These are phyloP conservation scores for Colletotrichum tropicicola DNA, from an alignment of 2,329 filamentous ascomycete genomes.

Conservation along the genomic window DNA sequence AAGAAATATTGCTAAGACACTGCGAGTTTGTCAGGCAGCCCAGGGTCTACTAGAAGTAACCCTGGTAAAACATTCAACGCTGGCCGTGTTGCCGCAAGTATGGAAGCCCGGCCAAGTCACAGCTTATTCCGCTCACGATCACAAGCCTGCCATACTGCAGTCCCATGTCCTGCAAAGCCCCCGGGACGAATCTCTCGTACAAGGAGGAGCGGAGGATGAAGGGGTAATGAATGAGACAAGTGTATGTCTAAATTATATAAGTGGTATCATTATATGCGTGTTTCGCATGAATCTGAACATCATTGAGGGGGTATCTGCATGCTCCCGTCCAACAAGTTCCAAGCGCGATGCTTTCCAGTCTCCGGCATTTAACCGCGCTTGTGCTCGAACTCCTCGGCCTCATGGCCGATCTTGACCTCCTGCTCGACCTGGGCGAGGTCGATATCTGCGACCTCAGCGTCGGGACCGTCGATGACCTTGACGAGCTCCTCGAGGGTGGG, in stretches of 20 bases:
- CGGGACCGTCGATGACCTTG: slow-evolving; percentile 72
- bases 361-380: slow-evolving; percentile 17
- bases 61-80: too few species aligned
- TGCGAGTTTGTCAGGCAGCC: too few species aligned
- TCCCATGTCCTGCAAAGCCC: too few species aligned
- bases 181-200: too few species aligned
- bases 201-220: too few species aligned
- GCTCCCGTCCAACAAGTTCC: neutral
- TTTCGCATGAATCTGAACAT: slow-evolving; percentile 9
- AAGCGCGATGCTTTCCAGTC: neutral
- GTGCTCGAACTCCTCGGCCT: slow-evolving; percentile 27
- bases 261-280: slow-evolving; percentile 9
- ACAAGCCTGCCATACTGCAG: too few species aligned
- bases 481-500: slow-evolving; percentile 73
- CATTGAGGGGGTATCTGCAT: slow-evolving; percentile 19
- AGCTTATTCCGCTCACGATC: too few species aligned
- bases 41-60: too few species aligned
- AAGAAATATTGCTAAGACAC: too few species aligned
- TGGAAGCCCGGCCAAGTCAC: too few species aligned
- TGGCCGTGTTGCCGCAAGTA: too few species aligned
- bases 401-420: slow-evolving; percentile 38
- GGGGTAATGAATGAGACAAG: neutral
- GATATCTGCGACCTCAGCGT: slow-evolving; percentile 56
- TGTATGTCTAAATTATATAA: neutral
- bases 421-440: slow-evolving; percentile 56